Conservation (phyloP, 2,329 filamentous ascomycete genomes). For the Acrodontium crateriforme region DNA sequence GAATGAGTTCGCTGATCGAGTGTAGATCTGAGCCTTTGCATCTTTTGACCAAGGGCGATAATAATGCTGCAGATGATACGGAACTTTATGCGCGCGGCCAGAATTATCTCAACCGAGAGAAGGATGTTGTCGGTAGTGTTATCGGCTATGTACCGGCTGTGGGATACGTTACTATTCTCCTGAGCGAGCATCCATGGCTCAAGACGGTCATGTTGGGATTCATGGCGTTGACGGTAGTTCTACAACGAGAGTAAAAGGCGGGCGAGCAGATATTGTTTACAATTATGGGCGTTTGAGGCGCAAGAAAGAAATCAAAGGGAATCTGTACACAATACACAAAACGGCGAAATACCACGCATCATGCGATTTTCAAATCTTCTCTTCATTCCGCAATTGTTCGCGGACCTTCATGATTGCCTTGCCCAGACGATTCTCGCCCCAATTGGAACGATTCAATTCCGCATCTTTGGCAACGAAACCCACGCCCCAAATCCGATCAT, state of each 20-base stretch:
- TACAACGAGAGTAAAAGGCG: constrained; percentile 62
- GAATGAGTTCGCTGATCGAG: constrained; percentile 3
- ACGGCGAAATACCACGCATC: too few relatives aligned
- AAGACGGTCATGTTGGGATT: constrained; percentile 90
- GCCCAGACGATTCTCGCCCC: constrained; percentile 54
- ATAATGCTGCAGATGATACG: constrained; percentile 86
- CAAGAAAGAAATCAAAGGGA: not conserved
- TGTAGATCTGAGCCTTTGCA: constrained; percentile 37
- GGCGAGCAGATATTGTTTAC: not conserved
- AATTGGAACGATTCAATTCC: constrained; percentile 31
- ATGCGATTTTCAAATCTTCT: too few relatives aligned
- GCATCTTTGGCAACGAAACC: constrained; percentile 44
- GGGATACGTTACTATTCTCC: constrained; percentile 89
- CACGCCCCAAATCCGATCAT: constrained; percentile 52
- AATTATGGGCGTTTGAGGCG: not conserved
- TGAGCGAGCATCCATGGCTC: constrained; percentile 91
- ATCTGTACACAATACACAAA: too few relatives aligned
- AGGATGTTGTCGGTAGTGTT: constrained; percentile 88
- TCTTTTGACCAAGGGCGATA: constrained; percentile 93
- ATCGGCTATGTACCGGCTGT: constrained; percentile 87
- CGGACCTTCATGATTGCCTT: constrained; percentile 48
- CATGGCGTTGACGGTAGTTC: constrained; percentile 85
- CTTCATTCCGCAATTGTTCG: constrained; percentile 33
- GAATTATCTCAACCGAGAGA: constrained; percentile 62
- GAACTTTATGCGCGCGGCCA: constrained; percentile 79